These are phyloP conservation scores for Corylus heterophylla DNA, from an alignment of 306 rosid species.

Conservation along the genomic window DNA sequence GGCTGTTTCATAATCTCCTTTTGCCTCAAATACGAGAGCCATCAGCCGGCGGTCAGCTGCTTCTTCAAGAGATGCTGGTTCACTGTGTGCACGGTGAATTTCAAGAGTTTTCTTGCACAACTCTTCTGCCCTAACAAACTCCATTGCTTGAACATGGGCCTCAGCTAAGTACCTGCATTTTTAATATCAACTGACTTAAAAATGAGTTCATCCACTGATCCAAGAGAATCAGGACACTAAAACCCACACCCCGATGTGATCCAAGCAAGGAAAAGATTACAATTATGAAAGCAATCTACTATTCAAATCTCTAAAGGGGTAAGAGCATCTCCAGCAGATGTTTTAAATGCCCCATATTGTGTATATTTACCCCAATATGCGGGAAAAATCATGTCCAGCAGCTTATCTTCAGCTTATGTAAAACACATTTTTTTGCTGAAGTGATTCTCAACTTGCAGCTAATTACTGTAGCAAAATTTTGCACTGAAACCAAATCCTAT, in stretches of 20 bases:
- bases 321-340: too few species aligned
- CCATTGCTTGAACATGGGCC: conserved; percentile 99
- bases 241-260: neutral
- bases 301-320: neutral
- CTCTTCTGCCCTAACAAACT: conserved; percentile 92
- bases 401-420: too few species aligned
- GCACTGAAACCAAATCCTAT: neutral
- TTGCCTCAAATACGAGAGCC: conserved; percentile 90
- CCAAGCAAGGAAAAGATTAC: neutral
- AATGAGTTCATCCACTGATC: neutral
- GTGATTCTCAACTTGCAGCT: too few species aligned
- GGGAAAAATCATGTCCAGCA: too few species aligned
- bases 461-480: too few species aligned
- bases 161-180: conserved; percentile 83
- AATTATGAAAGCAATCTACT: neutral
- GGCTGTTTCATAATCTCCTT: conserved; percentile 83
- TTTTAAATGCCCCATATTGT: too few species aligned
- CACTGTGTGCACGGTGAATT: conserved; percentile 87
- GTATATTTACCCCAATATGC: too few species aligned
- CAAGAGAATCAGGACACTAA: neutral
- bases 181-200: conserved; percentile 8
- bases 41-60: conserved; percentile 93
- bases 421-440: too few species aligned
- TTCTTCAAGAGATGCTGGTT: conserved; percentile 97
- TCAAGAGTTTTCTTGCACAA: conserved; percentile 86